Evolutionary conservation across 2,329 filamentous ascomycete species (phyloP).

Genomic region (Arthroderma sp.): DNA sequence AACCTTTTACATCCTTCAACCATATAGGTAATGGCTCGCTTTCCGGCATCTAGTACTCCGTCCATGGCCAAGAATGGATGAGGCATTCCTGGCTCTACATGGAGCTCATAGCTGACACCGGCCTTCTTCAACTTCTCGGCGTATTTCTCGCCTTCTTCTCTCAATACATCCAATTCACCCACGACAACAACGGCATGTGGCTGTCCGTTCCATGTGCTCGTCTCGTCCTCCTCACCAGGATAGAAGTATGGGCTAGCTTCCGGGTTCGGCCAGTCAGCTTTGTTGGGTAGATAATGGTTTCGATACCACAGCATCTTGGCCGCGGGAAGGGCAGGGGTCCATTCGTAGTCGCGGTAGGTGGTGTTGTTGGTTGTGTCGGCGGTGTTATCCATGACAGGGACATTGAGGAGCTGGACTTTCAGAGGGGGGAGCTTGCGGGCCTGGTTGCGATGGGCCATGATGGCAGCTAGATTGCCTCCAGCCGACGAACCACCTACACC

Average conservation of each 20-base stretch:
- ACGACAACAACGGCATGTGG: constrained; percentile 42
- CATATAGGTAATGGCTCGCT: constrained; percentile 33
- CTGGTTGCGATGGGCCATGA: constrained; percentile 40
- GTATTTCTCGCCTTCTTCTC: constrained; percentile 41
- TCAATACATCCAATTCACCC: constrained; percentile 44
- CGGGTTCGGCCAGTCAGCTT: constrained; percentile 33
- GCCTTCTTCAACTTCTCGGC: constrained; percentile 34
- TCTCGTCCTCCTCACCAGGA: constrained; percentile 30
- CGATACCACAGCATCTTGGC: constrained; percentile 50
- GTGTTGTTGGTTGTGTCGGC: constrained; percentile 32
- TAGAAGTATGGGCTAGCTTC: constrained; percentile 45
- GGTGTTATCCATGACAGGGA: constrained; percentile 47
- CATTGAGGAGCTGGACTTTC: constrained; percentile 40
- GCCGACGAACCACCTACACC: constrained; percentile 37
- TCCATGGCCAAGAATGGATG: constrained; percentile 50
- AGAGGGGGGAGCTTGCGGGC: constrained; percentile 28
- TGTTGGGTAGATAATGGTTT: constrained; percentile 42
- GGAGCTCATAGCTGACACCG: constrained; percentile 36
- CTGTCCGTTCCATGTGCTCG: constrained; percentile 30
- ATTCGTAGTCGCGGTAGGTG: constrained; percentile 40
- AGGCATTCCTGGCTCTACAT: constrained; percentile 42
- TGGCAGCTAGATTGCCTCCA: constrained; percentile 39
- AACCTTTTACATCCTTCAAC: constrained; percentile 7
- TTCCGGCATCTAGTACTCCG: constrained; percentile 39
- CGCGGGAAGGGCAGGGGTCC: constrained; percentile 40